Conservation (phyloP, 208 protist species). For the Leishmania martiniquensis region DNA sequence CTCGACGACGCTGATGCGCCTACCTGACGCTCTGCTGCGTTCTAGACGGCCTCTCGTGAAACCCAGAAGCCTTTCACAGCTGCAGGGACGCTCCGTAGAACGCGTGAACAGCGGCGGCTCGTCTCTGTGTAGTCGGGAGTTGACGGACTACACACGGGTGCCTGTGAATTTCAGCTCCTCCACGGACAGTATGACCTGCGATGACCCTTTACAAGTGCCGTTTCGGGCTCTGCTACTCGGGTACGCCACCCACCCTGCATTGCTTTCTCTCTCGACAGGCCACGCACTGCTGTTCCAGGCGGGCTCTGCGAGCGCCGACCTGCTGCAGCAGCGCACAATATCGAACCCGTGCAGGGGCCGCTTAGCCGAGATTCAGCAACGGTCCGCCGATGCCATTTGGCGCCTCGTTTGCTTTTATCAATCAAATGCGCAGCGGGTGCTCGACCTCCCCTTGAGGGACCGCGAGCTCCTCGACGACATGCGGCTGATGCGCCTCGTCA, state of each 20-base stretch:
- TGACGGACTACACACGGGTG: constrained; percentile 1
- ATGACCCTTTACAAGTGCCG: constrained; percentile 9
- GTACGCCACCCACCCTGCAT: constrained; percentile 16
- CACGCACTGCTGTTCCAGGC: constrained; percentile 36
- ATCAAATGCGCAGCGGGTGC: constrained; percentile 4
- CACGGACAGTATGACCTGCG: background rate
- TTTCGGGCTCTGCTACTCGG: constrained; percentile 22
- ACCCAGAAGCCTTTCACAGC: background rate
- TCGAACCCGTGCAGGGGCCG: constrained; percentile 34
- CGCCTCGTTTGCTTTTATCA: constrained; percentile 11
- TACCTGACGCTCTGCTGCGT: background rate
- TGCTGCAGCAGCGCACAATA: constrained; percentile 22
- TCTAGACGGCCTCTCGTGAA: background rate
- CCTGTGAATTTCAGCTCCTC: background rate
- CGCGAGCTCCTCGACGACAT: constrained; percentile 25
- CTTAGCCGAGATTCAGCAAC: constrained; percentile 21
- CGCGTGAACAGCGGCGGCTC: background rate
- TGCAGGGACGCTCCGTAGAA: background rate
- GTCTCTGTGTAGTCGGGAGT: constrained; percentile 6
- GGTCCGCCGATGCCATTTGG: constrained; percentile 29
- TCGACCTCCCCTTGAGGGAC: constrained; percentile 9
- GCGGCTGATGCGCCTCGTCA: constrained; percentile 17
- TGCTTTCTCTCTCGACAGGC: constrained; percentile 15
- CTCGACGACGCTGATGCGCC: constrained; percentile 7
- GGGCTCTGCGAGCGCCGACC: constrained; percentile 27